Conservation (phyloP, 164 flowering plant genomes). For the Santalum album region DNA sequence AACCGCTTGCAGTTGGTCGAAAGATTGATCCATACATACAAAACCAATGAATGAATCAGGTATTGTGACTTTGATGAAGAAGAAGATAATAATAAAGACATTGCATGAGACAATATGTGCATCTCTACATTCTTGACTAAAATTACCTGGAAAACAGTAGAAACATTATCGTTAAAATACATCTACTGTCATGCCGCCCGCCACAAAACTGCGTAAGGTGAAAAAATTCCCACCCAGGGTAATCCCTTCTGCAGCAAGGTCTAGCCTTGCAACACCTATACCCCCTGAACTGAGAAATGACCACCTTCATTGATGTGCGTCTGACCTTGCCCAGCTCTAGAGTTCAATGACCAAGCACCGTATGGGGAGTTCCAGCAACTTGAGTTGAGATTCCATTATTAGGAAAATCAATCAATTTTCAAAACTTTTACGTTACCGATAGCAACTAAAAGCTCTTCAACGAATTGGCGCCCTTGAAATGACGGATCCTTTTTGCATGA, state of each 20-base stretch:
- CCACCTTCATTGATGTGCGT: slow-evolving; percentile 44
- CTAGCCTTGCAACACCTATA: slow-evolving; percentile 50
- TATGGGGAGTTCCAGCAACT: slow-evolving; percentile 39
- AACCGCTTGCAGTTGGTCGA: too few relatives aligned
- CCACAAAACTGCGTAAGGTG: neutral
- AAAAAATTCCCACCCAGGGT: neutral
- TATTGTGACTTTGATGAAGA: too few relatives aligned
- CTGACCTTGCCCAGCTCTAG: slow-evolving; percentile 21
- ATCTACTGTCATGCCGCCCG: too few relatives aligned
- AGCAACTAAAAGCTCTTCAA: slow-evolving; percentile 51
- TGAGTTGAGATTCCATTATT: slow-evolving; percentile 51
- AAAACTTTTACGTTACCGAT: slow-evolving; percentile 43
- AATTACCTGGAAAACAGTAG: too few relatives aligned
- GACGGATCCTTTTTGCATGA: slow-evolving; percentile 20
- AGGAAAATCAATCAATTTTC: slow-evolving; percentile 60
- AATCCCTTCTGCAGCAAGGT: slow-evolving; percentile 62
- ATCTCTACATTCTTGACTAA: too few relatives aligned
- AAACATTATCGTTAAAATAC: too few relatives aligned
- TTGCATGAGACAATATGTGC: too few relatives aligned
- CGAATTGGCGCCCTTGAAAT: slow-evolving; percentile 20
- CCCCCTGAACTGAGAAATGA: slow-evolving; percentile 46
- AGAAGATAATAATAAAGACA: too few relatives aligned
- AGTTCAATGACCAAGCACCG: slow-evolving; percentile 46
- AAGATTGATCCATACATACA: too few relatives aligned
- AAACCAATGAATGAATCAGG: too few relatives aligned